Base-by-base conservation (phyloP, 2,329 filamentous ascomycete genomes). In the Cytospora paraplurivora region DNA sequence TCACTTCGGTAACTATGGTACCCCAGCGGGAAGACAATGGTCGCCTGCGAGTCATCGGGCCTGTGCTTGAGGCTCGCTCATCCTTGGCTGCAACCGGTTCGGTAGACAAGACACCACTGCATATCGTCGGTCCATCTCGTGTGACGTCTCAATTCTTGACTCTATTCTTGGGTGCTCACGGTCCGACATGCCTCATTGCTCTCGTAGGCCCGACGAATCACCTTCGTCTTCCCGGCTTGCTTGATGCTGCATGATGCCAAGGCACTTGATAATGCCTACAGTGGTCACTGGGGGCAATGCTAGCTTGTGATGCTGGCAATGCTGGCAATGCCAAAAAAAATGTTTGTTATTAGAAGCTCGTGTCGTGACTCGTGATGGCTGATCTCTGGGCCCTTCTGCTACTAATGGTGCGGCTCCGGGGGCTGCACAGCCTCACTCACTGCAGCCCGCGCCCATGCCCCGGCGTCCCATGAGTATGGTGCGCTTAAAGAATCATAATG, bases 391-490 rank as follows among this genome's bases (percentile, higher is more conserved):
- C 41, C 32, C 8, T 47, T 19, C 21, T 12, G 10, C 21, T 47
- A 8, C 35, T 8, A 13, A 13, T 13, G 33, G 47, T 27, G 17
- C 17, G 51, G 51, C 50, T 35, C 17, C 21, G 51, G 19, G 53
- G 33, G 41, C 27, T 63, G 60, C 63, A 65, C 63, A 63, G 63
- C 63, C 63, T 65, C 63, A 52, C 52, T 47, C n/a, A 8, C 8
- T 8, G 35, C 12, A 44, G 41, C 19, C 3, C 41, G 41, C 38
- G n/a, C 41, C 17, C 57, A n/a, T 52, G 55, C 21, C 27, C 52
- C 63, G 60, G 44, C 53, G 61, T 49, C 47, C 61, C 47, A 33
- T 34, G 19, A 56, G 56, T 52, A 56, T 59, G 55, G 52, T 44
- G 59, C 51, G 55, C 59, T 49, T 54, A 27, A 27, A 32, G 47